These are phyloP conservation scores for Colletotrichum euphorbiae DNA, from an alignment of 2,329 filamentous ascomycete species.

Conservation along the genomic window DNA sequence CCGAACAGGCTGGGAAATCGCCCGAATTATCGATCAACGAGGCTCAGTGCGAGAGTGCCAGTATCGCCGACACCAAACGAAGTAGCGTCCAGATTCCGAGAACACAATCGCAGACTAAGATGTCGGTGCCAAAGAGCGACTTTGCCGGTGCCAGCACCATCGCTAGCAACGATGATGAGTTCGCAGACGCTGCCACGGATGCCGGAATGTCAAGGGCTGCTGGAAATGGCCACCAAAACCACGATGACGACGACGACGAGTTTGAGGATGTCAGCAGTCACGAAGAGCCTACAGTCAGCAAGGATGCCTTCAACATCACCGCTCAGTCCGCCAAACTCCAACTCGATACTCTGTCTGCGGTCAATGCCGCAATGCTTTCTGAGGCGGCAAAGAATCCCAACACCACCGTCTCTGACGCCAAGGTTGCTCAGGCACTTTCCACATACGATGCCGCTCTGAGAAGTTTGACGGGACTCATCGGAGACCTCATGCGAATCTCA, in stretches of 20 bases:
- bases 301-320: conserved; percentile 96
- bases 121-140: conserved; percentile 48
- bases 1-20: conserved; percentile 71
- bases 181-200: conserved; percentile 60
- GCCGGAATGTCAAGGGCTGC: conserved; percentile 54
- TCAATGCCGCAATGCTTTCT: conserved; percentile 82
- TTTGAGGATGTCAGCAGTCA: conserved; percentile 79
- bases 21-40: conserved; percentile 60
- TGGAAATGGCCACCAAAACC: conserved; percentile 54
- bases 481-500: conserved; percentile 90
- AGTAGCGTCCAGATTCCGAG: conserved; percentile 61
- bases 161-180: conserved; percentile 65
- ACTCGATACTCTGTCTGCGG: conserved; percentile 87
- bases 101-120: conserved; percentile 51
- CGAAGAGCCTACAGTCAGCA: conserved; percentile 79
- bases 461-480: conserved; percentile 85
- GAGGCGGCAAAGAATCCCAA: conserved; percentile 78
- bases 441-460: conserved; percentile 92
- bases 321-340: conserved; percentile 91
- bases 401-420: conserved; percentile 79
- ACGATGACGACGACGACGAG: conserved; percentile 83
- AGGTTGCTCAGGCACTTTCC: conserved; percentile 79
- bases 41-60: conserved; percentile 64
- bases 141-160: conserved; percentile 56
- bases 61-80: conserved; percentile 57